Evolutionary conservation across 169 alveolate species (phyloP), one percentile per base, ranked within the genome.

Genomic region (Cryptosporidium andersoni): DNA sequence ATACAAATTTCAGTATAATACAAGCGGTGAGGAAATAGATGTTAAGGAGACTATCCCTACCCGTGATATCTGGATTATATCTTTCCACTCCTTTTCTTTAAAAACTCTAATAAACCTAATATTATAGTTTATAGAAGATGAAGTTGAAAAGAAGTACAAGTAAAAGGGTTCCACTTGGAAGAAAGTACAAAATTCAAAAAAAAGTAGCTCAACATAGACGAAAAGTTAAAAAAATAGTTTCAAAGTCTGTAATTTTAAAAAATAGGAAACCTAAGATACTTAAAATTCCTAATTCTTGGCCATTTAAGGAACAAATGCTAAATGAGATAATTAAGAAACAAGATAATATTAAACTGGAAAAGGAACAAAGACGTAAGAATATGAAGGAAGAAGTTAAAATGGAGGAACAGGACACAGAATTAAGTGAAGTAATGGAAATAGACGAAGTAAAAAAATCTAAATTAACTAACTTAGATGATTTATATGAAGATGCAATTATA

Each of bases 201-300:
- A 92, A 92, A 62, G 93, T 92, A 14, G 91, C 93, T 55, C 94
- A 91, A 64, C 95, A 92, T 68, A 90, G 91, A 39, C 82, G 91
- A 82, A 92, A 91, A 82, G 81, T 92, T 88, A 90, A 93, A 51
- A 93, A 93, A 82, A 95, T 92, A 81, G 96, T 95, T 36, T 92
- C 92, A 80, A 89, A 91, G 56, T 82, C 91, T 63, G 34, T 81
- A 63, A 65, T 81, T 60, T 14, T 66, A 12, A 80, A 64, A 40
- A 43, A 51, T 36, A 88, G 60, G 56, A 52, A 81, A 80, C 82
- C 67, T 56, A 80, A 67, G 48, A 81, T 85, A 12, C 85, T 94
- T 25, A 94, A 91, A 14, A 88, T 94, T 25, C 98, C 98, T 11
- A 94, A 94, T 74, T 62, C 94, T 34, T 91, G 91, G 82, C 95